These are phyloP conservation scores for Tremellales sp. DNA, from an alignment of 1,284 basidiomycete species.

Conservation along the genomic window DNA sequence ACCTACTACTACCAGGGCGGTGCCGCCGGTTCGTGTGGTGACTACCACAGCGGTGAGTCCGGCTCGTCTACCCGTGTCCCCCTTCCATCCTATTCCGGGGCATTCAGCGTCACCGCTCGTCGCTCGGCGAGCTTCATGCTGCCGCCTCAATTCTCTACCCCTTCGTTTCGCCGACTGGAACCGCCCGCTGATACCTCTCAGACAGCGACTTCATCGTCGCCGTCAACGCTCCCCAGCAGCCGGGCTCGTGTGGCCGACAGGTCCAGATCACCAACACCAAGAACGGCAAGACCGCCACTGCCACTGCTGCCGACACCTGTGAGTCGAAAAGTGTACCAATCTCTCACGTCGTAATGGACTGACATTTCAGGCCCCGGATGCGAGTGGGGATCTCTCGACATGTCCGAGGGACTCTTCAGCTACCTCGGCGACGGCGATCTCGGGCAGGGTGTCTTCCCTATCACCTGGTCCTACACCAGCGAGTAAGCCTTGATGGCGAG, in stretches of 20 bases:
- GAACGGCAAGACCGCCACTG: conserved; percentile 58
- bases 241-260: conserved; percentile 56
- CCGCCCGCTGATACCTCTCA: conserved; percentile 28
- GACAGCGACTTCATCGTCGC: conserved; percentile 38
- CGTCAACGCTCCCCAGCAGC: conserved; percentile 32
- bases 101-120: no score
- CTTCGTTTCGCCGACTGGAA: background rate
- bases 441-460: conserved; percentile 42
- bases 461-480: conserved; percentile 20
- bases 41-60: conserved; percentile 56
- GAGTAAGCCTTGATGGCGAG: background rate
- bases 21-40: conserved; percentile 66
- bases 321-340: background rate
- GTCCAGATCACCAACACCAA: conserved; percentile 62
- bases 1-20: conserved; percentile 71
- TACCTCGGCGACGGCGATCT: conserved; percentile 31
- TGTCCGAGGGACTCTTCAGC: conserved; percentile 49
- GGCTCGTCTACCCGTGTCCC: no score
- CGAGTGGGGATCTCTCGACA: conserved; percentile 50
- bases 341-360: background rate
- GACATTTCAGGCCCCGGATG: conserved; percentile 40
- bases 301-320: conserved; percentile 56
- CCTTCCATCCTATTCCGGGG: no score
- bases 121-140: no score
- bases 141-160: background rate